Conservation (phyloP, 306 rosid genomes). For the Quercus cerris region DNA sequence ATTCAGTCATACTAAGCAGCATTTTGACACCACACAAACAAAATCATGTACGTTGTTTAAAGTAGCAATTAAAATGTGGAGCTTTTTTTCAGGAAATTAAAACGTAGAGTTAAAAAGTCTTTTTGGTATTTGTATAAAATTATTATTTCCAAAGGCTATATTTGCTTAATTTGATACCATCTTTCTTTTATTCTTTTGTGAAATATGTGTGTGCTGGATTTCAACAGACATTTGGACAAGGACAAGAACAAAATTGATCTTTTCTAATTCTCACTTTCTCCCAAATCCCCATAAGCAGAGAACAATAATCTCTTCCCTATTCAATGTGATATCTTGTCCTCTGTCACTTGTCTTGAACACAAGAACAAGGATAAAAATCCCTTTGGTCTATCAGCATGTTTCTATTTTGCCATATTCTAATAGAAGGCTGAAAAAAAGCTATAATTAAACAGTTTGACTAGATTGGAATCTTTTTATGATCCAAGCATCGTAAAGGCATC, state of each 20-base stretch:
- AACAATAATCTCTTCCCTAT: not conserved
- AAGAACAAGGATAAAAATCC: not conserved
- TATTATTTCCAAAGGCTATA: not conserved
- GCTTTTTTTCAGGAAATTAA: not conserved
- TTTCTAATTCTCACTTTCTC: not conserved
- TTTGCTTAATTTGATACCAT: not conserved
- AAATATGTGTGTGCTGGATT: not conserved
- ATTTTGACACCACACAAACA: not conserved
- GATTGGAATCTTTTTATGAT: not conserved
- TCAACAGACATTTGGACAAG: not conserved
- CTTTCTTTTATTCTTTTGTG: not conserved
- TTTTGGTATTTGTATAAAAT: not conserved
- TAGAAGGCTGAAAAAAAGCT: not conserved
- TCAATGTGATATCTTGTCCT: not conserved
- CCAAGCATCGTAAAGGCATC: not conserved
- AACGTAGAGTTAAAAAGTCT: not conserved
- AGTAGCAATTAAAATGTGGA: not conserved
- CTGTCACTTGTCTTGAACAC: not conserved
- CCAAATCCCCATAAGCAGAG: not conserved
- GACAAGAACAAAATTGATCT: not conserved
- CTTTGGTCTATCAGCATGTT: not conserved
- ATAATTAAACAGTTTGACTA: not conserved
- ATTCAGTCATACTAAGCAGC: not conserved
- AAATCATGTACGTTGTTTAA: not conserved
- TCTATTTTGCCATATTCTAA: not conserved